phyloP scores from a whole-genome alignment of 2,329 filamentous ascomycete species.

The Escovopsis weberi region DNA sequence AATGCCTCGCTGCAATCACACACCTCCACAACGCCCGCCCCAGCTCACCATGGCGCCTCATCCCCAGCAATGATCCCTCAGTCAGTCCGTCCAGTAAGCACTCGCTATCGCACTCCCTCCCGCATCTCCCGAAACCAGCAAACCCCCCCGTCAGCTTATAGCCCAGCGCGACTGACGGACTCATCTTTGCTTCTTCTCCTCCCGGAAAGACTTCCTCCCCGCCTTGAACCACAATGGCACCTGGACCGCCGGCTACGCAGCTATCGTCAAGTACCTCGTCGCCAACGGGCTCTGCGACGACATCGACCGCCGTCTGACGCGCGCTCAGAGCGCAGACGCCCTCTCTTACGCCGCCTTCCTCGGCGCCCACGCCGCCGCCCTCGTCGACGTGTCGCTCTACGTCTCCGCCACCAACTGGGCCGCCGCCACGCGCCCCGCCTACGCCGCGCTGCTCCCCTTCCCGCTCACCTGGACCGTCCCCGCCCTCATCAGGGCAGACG shows the following conservation, averaged over 20 bases:
- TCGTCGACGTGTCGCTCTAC: constrained; percentile 79
- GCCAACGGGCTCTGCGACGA: constrained; percentile 19
- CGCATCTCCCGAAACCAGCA: neutral
- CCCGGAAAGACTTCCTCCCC: constrained; percentile 35
- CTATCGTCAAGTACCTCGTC: constrained; percentile 44
- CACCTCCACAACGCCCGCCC: constrained; percentile 54
- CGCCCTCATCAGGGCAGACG: constrained; percentile 53
- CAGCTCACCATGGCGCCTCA: constrained; percentile 48
- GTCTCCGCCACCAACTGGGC: constrained; percentile 83
- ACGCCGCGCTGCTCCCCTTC: constrained; percentile 66
- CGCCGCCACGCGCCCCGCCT: constrained; percentile 61
- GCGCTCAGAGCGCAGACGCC: constrained; percentile 29
- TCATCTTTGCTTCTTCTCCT: neutral
- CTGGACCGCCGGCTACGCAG: constrained; percentile 45
- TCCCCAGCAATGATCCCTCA: constrained; percentile 59
- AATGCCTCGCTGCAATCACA: constrained; percentile 73
- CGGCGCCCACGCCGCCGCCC: constrained; percentile 55
- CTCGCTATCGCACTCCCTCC: neutral
- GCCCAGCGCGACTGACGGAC: constrained; percentile 9
- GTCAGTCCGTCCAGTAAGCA: constrained; percentile 55
- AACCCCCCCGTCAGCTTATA: neutral
- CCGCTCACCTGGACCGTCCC: constrained; percentile 81
- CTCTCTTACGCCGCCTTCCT: constrained; percentile 53
- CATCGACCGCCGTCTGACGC: constrained; percentile 25
- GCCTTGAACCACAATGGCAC: constrained; percentile 35